Base-by-base conservation (phyloP, 441 rosid genomes). In the Corymbia calophylla region DNA sequence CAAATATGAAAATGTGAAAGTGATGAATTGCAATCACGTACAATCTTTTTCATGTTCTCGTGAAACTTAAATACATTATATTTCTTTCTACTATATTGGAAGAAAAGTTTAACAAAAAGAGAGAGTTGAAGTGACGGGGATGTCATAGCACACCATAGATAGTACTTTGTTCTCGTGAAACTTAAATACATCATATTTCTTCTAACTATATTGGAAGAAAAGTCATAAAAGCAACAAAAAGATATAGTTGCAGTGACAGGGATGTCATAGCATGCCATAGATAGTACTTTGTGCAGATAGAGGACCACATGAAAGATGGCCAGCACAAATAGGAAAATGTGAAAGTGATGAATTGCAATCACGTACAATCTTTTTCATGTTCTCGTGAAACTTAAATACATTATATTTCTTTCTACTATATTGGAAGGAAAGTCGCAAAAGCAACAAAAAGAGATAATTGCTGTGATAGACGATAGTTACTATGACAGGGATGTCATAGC, bases 281-380 rank as follows among this genome's bases (percentile, higher is more conserved):
- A 31, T 16, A 68, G 44, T 16, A 66, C 39, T 66, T 66, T 66
- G 44, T 31, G 23, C 3, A 31, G 11, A 87, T 97, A 93, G 92
- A 95, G 94, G 66, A 93, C 80, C 84, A 97, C 97, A 88, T 97
- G 99, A 15, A 94, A 92, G 81, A 95, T 93, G 12, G 99, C 99
- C 23, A 23, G 12, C 62, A 23, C 29, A 23, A 56, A 56, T 11
- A 56, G 9, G 62, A 56, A 56, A 23, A 96, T 95, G 80, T 97
- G 98, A 47, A 97, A 96, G 91, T 97, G 99, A 85, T 97, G 98
- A 85, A 97, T 35, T n/a, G 70, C 70, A 14, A n/a, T 29, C 9
- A 15, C 35, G 13, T 29, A 29, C 3, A 29, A 58, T 10, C n/a
- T 64, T 31, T 17, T 25, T 7, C 77, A 1, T 64, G 44, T 66